Base-by-base conservation (phyloP, 129 eudicot species). In the Gnaphalium uliginosum region DNA sequence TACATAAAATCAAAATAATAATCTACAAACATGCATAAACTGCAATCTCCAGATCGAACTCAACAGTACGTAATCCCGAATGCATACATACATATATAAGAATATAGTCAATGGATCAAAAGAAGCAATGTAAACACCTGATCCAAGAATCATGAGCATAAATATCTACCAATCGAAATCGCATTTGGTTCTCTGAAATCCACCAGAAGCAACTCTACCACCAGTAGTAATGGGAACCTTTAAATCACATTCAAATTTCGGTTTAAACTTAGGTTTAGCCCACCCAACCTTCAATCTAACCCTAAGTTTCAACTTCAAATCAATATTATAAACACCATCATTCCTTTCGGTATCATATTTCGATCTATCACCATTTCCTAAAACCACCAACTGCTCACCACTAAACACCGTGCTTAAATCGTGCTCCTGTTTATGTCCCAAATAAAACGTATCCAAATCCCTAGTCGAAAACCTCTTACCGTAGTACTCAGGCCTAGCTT, bases 181-280 rank as follows among this genome's bases (percentile, higher is more conserved):
- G 39, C 83, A 79, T 35, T 79, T 72, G 60, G 83, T 72, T 15
- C 83, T 72, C 4, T 79, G 51, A 79, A 72, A 79, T 17, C 68
- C 39, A 3, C 27, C 5, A 7, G 54, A 7, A 14, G 67, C 58
- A 25, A 63, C 67, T 6, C 30, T 27, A 15, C 68, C 74, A 0
- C 8, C 21, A 39, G 69, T 8, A 2, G 59, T 57, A 32, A 79
- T 6, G 1, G 83, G 83, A 62, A 79, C 26, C 74, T 23, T 79
- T 39, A 79, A 53, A 15, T 79, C 78, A 22, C 83, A 79, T 0
- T 79, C 78, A 7, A 79, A 79, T 14, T 22, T 66, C 0, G 93
- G 96, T 86, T 86, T 90, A 33, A 88, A 79, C 39, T 80, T 86
- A 14, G 93, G 81, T 69, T 90, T 90, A 37, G 87, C 81, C 78